These are phyloP conservation scores for Candida dajiaensis DNA, from an alignment of 805 yeast genomes.

Conservation along the genomic window DNA sequence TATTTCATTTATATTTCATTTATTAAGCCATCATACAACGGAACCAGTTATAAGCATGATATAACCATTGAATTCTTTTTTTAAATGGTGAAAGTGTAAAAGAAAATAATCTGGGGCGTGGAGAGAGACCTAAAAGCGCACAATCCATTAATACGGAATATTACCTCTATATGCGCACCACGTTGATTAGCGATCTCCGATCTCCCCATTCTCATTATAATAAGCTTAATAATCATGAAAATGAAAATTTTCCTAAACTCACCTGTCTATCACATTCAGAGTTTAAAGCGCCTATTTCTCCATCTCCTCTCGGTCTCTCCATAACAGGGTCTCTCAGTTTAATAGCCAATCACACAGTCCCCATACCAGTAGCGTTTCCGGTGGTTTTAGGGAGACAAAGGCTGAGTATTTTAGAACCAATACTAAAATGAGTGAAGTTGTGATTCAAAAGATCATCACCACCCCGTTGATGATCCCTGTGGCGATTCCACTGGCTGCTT, in stretches of 20 bases:
- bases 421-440: neutral
- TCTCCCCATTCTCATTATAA: neutral
- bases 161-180: too few species aligned
- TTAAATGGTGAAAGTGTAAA: too few species aligned
- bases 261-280: too few species aligned
- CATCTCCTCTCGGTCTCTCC: neutral
- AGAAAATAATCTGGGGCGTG: too few species aligned
- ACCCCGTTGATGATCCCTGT: neutral
- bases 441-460: neutral
- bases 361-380: neutral
- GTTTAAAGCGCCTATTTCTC: neutral
- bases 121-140: too few species aligned
- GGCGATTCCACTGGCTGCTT: neutral
- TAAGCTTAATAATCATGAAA: neutral
- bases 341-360: neutral
- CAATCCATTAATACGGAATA: too few species aligned
- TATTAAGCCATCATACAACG: too few species aligned
- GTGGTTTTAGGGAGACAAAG: too few species aligned
- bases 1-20: too few species aligned
- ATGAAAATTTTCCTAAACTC: neutral
- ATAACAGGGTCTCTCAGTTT: neutral
- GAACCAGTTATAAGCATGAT: too few species aligned
- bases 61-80: too few species aligned
- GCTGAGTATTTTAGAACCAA: neutral
- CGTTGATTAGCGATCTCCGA: too few species aligned